phyloP scores from a whole-genome alignment of 441 rosid genomes.

The Erysimum cheiri region DNA sequence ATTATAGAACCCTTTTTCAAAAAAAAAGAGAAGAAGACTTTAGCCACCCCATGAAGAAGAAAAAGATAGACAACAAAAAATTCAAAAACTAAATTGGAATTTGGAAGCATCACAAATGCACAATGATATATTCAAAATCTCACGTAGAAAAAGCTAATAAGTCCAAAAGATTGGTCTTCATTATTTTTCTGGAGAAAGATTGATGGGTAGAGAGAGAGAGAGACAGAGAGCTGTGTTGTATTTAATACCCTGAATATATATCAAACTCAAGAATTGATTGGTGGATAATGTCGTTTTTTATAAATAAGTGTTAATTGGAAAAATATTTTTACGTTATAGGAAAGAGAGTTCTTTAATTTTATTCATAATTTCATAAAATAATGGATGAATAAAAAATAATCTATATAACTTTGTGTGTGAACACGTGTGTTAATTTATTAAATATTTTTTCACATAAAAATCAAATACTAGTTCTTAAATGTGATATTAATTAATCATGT shows the following conservation, averaged over 20 bases:
- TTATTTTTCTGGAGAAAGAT: slow-evolving; percentile 18
- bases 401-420: background rate
- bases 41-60: slow-evolving; percentile 10
- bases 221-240: slow-evolving; percentile 20
- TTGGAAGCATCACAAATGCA: slow-evolving; percentile 17
- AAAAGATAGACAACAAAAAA: background rate
- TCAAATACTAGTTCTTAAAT: too few species aligned
- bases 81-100: background rate
- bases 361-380: too few species aligned
- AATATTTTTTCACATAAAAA: too few species aligned
- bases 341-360: too few species aligned
- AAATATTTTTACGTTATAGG: too few species aligned
- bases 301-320: background rate
- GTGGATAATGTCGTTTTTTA: background rate
- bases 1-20: too few species aligned
- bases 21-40: background rate
- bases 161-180: slow-evolving; percentile 44
- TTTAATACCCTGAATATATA: slow-evolving; percentile 13
- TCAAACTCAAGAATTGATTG: slow-evolving; percentile 13
- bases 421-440: background rate
- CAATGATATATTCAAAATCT: slow-evolving; percentile 23
- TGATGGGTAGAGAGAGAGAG: slow-evolving; percentile 29
- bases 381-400: background rate
- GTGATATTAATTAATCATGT: too few species aligned
- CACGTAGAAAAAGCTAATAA: slow-evolving; percentile 27